These are phyloP conservation scores for Penicillium sp. DNA, from an alignment of 2,329 filamentous ascomycete genomes.

Conservation along the genomic window DNA sequence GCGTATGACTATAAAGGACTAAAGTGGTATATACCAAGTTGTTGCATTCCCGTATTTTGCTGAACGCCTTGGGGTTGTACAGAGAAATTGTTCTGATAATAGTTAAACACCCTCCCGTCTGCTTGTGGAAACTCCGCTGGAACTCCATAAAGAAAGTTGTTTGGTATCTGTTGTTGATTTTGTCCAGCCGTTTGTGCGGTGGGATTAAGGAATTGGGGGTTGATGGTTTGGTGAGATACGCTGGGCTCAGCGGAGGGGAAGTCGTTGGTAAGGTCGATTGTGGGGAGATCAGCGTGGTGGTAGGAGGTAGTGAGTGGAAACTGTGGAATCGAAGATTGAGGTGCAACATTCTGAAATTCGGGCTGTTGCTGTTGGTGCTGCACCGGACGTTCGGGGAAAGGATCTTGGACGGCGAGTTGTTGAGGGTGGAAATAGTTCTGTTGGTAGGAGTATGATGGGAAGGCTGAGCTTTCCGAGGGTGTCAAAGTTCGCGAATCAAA, in stretches of 20 bases:
- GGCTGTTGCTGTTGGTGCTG: constrained; percentile 28
- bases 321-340: constrained; percentile 27
- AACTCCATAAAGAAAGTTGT: constrained; percentile 33
- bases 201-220: constrained; percentile 44
- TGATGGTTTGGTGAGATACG: constrained; percentile 41
- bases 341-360: constrained; percentile 20
- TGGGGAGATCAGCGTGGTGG: constrained; percentile 27
- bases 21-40: constrained; percentile 6
- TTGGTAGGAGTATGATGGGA: constrained; percentile 37
- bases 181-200: constrained; percentile 29
- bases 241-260: constrained; percentile 30
- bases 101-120: constrained; percentile 32
- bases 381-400: constrained; percentile 25
- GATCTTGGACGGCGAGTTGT: constrained; percentile 31
- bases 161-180: constrained; percentile 27
- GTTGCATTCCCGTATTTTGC: neutral
- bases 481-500: constrained; percentile 35
- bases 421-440: constrained; percentile 37
- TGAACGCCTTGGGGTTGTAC: constrained; percentile 21
- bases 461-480: constrained; percentile 36
- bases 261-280: constrained; percentile 36
- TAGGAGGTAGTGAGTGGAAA: constrained; percentile 34
- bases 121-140: constrained; percentile 31
- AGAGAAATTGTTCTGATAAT: constrained; percentile 33
- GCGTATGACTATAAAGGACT: neutral